A percentile compares a stretch with the other conserved stretches of the same genome.
Evolutionary conservation across 2,329 filamentous ascomycete species (phyloP).

Genomic region (Cladophialophora immunda): DNA sequence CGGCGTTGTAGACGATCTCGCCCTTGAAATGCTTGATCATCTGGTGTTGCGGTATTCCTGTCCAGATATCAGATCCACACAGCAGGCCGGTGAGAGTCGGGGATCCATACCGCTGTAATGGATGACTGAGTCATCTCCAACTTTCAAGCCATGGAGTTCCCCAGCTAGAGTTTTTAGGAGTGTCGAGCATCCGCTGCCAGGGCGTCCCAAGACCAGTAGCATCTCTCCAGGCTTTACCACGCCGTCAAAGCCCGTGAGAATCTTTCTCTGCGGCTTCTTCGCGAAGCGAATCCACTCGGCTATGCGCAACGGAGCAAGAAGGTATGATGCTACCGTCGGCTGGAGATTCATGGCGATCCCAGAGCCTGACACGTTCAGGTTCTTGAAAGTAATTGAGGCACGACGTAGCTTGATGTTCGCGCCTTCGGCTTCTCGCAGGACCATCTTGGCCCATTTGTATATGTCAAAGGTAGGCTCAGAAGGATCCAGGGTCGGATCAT

Average conservation of each 20-base stretch:
- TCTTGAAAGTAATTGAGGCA: constrained; percentile 69
- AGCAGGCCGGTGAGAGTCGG: not conserved
- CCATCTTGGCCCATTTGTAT: constrained; percentile 20
- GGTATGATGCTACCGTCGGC: constrained; percentile 67
- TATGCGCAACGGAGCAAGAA: constrained; percentile 66
- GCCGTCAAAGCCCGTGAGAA: constrained; percentile 71
- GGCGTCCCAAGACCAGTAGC: constrained; percentile 73
- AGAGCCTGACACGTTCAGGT: constrained; percentile 69
- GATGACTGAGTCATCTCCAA: constrained; percentile 75
- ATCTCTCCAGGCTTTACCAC: constrained; percentile 77
- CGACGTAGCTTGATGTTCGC: constrained; percentile 22
- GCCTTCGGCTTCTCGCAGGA: constrained; percentile 14
- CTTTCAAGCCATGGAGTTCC: constrained; percentile 79
- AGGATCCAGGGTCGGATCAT: constrained; percentile 23
- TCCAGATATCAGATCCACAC: not conserved
- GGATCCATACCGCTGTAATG: constrained; percentile 71
- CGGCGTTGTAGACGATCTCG: constrained; percentile 86
- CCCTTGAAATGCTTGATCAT: constrained; percentile 66
- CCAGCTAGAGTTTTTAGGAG: constrained; percentile 75
- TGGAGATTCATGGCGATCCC: constrained; percentile 73
- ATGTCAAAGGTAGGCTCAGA: constrained; percentile 13
- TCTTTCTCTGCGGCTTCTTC: constrained; percentile 63
- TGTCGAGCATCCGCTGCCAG: constrained; percentile 75
- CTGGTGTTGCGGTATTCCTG: constrained; percentile 10
- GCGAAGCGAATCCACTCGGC: constrained; percentile 59